Evolutionary conservation across 495 filamentous ascomycete genomes (phyloP).

Genomic region (Daldinia bambusicola): DNA sequence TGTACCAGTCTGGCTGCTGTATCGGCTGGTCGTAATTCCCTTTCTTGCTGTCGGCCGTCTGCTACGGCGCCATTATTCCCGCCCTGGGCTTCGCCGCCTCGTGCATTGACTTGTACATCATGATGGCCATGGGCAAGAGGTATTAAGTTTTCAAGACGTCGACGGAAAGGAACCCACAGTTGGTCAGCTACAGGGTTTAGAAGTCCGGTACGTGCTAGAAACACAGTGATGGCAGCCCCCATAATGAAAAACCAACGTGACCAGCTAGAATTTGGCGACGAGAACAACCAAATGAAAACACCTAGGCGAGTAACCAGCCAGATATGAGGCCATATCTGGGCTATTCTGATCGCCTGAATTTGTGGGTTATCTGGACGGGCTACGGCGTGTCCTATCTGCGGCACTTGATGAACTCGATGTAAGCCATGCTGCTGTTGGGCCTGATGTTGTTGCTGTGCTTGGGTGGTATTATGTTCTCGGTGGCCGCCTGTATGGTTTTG

Average conservation of each 20-base stretch:
- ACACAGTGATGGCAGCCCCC: constrained; percentile 66
- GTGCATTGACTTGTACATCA: constrained; percentile 43
- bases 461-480: constrained; percentile 50
- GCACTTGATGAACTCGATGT: constrained; percentile 35
- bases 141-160: constrained; percentile 77
- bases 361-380: constrained; percentile 55
- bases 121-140: constrained; percentile 58
- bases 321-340: constrained; percentile 66
- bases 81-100: constrained; percentile 27
- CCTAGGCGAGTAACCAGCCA: constrained; percentile 84
- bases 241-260: constrained; percentile 72
- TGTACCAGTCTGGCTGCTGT: constrained; percentile 65
- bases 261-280: constrained; percentile 74
- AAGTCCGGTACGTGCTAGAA: constrained; percentile 73
- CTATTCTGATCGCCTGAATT: constrained; percentile 56
- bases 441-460: constrained; percentile 54
- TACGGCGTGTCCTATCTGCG: constrained; percentile 41
- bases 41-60: constrained; percentile 20
- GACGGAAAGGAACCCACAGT: constrained; percentile 70
- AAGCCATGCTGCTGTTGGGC: constrained; percentile 33
- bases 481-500: constrained; percentile 9
- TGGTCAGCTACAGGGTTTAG: constrained; percentile 66
- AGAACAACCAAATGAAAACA: constrained; percentile 83
- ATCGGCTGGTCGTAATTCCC: constrained; percentile 61
- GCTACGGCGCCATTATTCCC: constrained; percentile 32